These are phyloP conservation scores for Volvox africanus DNA, from an alignment of 139 green algal species.

Conservation along the genomic window DNA sequence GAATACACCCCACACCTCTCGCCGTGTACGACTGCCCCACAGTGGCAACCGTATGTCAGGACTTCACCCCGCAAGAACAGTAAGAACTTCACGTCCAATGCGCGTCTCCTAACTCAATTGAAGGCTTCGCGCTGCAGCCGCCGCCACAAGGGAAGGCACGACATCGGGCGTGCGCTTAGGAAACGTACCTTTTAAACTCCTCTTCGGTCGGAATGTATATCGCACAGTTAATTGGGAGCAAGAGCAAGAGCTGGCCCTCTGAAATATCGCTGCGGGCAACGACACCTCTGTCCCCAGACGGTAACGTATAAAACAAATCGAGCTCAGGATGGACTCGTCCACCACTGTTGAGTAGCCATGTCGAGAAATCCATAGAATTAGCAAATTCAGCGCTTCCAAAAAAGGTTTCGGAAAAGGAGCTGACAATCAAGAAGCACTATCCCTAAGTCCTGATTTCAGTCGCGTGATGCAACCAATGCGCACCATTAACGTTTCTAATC, in stretches of 20 bases:
- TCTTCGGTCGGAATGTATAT: conserved; percentile 9
- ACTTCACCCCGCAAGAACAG: too few relatives aligned
- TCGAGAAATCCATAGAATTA: conserved; percentile 21
- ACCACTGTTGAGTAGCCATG: conserved; percentile 48
- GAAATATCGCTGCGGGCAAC: conserved; percentile 55
- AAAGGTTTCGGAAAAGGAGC: too few relatives aligned
- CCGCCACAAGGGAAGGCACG: background rate
- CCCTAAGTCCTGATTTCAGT: too few relatives aligned
- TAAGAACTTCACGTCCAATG: too few relatives aligned
- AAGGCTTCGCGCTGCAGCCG: background rate
- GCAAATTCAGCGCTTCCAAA: too few relatives aligned
- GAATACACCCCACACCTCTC: too few relatives aligned
- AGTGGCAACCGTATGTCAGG: too few relatives aligned
- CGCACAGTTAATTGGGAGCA: conserved; percentile 26
- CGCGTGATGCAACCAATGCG: too few relatives aligned
- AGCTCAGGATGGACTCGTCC: conserved; percentile 55
- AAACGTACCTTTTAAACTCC: conserved; percentile 8
- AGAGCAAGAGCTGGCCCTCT: conserved; percentile 68
- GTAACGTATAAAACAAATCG: conserved; percentile 51
- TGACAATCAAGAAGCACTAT: too few relatives aligned
- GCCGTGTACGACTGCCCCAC: too few relatives aligned
- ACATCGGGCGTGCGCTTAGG: background rate
- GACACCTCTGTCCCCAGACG: conserved; percentile 52
- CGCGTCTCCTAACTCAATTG: background rate
- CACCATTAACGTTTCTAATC: too few relatives aligned